A percentile compares a stretch with the other conserved stretches of the same genome.
phyloP scores from a whole-genome alignment of 805 yeast species.

The Tetrapisispora arboricola region DNA sequence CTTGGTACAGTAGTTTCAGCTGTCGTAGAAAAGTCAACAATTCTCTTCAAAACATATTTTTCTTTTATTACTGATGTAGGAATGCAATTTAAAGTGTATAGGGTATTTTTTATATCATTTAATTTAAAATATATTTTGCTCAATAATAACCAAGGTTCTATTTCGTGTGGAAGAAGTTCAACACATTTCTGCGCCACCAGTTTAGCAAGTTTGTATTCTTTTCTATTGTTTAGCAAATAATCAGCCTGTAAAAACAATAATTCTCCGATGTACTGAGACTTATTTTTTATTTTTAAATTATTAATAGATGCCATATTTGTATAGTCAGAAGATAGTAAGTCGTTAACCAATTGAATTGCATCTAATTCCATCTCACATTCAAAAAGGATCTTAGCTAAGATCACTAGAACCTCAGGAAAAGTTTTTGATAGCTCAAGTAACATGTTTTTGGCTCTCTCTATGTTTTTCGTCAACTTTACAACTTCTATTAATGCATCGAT shows the following conservation, averaged over 20 bases:
- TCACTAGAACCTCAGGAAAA: conserved; percentile 16
- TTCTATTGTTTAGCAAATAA: conserved; percentile 12
- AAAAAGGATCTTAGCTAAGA: conserved; percentile 23
- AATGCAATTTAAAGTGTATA: conserved; percentile 60
- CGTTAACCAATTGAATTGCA: conserved; percentile 21
- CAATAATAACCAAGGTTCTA: conserved; percentile 57
- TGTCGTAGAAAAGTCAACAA: conserved; percentile 32
- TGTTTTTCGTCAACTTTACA: conserved; percentile 16
- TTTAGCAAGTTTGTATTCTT: conserved; percentile 14
- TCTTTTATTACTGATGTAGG: conserved; percentile 65
- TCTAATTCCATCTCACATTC: conserved; percentile 24
- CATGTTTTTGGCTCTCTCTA: conserved; percentile 14
- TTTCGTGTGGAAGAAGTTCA: conserved; percentile 59
- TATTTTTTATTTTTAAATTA: background rate
- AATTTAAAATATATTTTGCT: conserved; percentile 50
- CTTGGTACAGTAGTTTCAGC: conserved; percentile 2
- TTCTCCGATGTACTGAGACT: conserved; percentile 12
- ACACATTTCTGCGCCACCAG: conserved; percentile 30
- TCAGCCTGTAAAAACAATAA: conserved; percentile 17
- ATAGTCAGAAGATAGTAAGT: conserved; percentile 10
- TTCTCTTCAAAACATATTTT: conserved; percentile 46
- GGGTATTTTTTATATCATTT: conserved; percentile 56
- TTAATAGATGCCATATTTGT: conserved; percentile 6
- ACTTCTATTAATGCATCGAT: conserved; percentile 20
- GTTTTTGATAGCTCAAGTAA: conserved; percentile 10